Conservation (phyloP, 2,329 filamentous ascomycete species). For the Didymella sp. region DNA sequence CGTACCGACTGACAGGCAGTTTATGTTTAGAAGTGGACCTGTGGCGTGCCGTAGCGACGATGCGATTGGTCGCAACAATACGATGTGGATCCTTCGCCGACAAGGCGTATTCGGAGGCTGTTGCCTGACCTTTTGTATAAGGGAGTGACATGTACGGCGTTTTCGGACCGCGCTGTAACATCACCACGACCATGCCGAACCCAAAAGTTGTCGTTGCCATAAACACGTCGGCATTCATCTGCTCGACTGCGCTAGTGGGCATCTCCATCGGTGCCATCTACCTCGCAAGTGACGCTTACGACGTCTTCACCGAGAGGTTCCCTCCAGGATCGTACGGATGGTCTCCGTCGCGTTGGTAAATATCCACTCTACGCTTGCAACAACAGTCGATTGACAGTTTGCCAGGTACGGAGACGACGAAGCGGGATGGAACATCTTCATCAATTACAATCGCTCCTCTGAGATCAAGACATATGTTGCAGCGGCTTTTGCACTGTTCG, state of each 20-base stretch:
- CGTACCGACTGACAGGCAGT: too few relatives aligned
- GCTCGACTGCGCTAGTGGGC: not conserved
- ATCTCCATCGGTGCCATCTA: not conserved
- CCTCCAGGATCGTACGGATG: not conserved
- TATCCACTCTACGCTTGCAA: not conserved
- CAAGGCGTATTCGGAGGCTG: not conserved
- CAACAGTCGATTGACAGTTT: not conserved
- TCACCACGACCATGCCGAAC: not conserved
- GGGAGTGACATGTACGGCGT: not conserved
- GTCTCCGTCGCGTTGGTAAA: not conserved
- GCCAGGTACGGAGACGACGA: not conserved
- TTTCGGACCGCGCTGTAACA: not conserved
- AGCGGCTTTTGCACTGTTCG: not conserved
- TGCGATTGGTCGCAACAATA: not conserved
- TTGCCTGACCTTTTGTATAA: not conserved
- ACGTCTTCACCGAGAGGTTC: not conserved
- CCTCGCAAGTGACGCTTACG: constrained; percentile 4
- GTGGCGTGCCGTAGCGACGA: not conserved
- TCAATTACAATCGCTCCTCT: constrained; percentile 1
- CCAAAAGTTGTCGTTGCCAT: not conserved
- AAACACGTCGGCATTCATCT: not conserved
- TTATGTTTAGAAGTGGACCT: too few relatives aligned
- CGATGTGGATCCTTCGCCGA: not conserved
- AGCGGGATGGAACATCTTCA: not conserved
- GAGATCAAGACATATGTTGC: constrained; percentile 11